phyloP scores from a whole-genome alignment of 306 rosid species.

The Castanospermum australe region DNA sequence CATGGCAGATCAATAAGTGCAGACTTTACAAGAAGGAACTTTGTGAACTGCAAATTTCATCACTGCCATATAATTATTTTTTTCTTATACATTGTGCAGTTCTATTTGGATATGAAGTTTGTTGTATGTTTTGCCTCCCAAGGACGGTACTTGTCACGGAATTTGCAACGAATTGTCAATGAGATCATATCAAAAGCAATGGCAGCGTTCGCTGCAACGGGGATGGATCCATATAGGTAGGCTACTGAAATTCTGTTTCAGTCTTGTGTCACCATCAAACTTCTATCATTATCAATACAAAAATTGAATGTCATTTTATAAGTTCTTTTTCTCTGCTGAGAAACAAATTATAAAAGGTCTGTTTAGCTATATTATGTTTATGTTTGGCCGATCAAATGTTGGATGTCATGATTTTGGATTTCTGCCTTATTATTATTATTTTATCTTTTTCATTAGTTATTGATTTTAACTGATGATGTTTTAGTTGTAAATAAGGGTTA shows the following conservation, averaged over 20 bases:
- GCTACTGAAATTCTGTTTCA: slow-evolving; percentile 5
- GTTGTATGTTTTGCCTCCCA: slow-evolving; percentile 91
- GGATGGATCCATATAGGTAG: slow-evolving; percentile 90
- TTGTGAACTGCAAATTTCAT: background rate
- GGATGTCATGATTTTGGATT: background rate
- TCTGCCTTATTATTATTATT: no score
- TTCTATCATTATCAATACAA: background rate
- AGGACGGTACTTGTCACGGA: slow-evolving; percentile 86
- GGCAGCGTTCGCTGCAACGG: slow-evolving; percentile 84
- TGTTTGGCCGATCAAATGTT: background rate
- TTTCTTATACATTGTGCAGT: slow-evolving; percentile 62
- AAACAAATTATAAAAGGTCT: background rate
- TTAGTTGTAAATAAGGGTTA: no score
- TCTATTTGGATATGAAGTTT: slow-evolving; percentile 98
- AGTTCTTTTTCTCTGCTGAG: background rate
- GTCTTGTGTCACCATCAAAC: background rate
- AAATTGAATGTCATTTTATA: background rate
- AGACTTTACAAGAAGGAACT: slow-evolving; percentile 1
- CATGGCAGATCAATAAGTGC: background rate
- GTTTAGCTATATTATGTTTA: background rate
- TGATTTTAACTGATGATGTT: no score
- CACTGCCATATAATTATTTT: background rate
- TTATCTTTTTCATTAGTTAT: no score
- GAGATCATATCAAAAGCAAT: slow-evolving; percentile 94
- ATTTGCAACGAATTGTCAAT: slow-evolving; percentile 73